Conservation (phyloP, 2,329 filamentous ascomycete genomes). For the Drechslerella stenobrocha region DNA sequence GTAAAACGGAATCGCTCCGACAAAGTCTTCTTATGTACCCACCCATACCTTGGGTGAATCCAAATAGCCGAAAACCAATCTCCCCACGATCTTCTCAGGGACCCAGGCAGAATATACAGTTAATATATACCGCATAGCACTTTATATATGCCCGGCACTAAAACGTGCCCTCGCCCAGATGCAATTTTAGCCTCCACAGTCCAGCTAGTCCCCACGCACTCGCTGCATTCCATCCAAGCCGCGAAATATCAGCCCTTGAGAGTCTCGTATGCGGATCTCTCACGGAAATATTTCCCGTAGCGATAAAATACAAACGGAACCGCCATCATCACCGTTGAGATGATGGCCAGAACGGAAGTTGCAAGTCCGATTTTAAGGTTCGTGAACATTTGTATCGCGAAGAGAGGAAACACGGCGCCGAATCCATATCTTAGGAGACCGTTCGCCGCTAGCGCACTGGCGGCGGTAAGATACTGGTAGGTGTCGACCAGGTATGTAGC, state of each 20-base stretch:
- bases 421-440: conserved; percentile 63
- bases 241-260: conserved; percentile 23
- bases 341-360: conserved; percentile 57
- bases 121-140: conserved; percentile 6
- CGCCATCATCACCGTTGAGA: conserved; percentile 60
- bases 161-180: too few relatives aligned
- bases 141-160: too few relatives aligned
- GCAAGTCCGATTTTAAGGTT: conserved; percentile 58
- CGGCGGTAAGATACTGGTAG: conserved; percentile 62
- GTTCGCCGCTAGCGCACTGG: conserved; percentile 65
- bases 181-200: not conserved
- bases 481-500: conserved; percentile 62
- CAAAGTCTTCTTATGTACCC: not conserved
- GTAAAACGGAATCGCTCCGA: not conserved
- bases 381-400: conserved; percentile 62
- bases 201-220: too few relatives aligned
- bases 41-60: not conserved
- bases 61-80: not conserved
- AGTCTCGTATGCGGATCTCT: conserved; percentile 44
- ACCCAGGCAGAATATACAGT: not conserved
- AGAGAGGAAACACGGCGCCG: conserved; percentile 65
- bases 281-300: conserved; percentile 57
- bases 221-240: not conserved
- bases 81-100: not conserved
- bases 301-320: conserved; percentile 63